phyloP scores from a whole-genome alignment of 768 basidiomycete species.

The Boletus coccyginus region DNA sequence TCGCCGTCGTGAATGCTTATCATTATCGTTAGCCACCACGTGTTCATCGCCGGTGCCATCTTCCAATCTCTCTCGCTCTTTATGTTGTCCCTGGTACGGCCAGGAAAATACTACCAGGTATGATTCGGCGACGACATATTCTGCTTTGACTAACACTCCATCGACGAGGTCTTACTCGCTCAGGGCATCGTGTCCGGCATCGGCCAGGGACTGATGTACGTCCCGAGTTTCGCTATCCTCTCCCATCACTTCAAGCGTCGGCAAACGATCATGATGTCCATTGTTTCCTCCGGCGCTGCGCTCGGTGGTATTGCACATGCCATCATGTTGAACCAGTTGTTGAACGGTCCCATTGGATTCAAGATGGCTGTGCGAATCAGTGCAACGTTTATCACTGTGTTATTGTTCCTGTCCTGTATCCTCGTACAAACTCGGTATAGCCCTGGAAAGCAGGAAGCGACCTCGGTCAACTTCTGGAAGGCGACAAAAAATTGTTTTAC shows the following conservation, averaged over 20 bases:
- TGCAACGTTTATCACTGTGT: constrained; percentile 36
- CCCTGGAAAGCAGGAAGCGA: not conserved
- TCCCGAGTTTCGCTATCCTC: constrained; percentile 42
- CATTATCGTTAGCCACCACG: constrained; percentile 5
- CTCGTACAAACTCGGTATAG: constrained; percentile 36
- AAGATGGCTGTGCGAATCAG: constrained; percentile 37
- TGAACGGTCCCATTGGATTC: constrained; percentile 45
- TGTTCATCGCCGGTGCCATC: constrained; percentile 24
- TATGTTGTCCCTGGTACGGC: constrained; percentile 37
- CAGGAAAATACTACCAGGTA: constrained; percentile 37
- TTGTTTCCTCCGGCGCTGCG: constrained; percentile 46
- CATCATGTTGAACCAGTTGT: constrained; percentile 54
- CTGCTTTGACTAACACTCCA: not conserved
- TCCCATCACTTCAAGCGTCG: constrained; percentile 44
- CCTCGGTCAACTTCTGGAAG: constrained; percentile 13
- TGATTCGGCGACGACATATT: not conserved
- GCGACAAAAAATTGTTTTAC: constrained; percentile 21
- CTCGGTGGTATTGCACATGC: constrained; percentile 57
- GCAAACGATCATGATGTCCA: constrained; percentile 42
- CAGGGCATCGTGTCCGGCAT: constrained; percentile 44
- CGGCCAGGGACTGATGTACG: constrained; percentile 42
- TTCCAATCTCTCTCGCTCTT: constrained; percentile 33
- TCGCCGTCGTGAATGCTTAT: not conserved
- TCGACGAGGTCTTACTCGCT: constrained; percentile 36
- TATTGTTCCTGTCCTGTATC: constrained; percentile 38